Evolutionary conservation across 2,329 filamentous ascomycete genomes (phyloP).

Genomic region (Ophiostoma populinum): DNA sequence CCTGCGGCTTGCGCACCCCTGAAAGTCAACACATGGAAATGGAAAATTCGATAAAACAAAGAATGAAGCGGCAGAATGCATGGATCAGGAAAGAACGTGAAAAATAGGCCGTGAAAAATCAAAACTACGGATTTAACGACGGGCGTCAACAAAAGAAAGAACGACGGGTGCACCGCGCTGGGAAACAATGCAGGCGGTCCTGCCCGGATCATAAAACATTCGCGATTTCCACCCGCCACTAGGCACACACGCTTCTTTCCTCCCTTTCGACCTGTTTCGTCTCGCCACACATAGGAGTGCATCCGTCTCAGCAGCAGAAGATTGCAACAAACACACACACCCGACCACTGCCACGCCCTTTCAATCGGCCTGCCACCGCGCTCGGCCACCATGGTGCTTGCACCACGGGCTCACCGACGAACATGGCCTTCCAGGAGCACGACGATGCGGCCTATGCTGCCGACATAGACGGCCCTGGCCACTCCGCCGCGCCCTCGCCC

Average conservation of each 20-base stretch:
- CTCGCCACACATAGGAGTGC: no score
- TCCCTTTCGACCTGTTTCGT: background rate
- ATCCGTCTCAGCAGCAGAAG: no score
- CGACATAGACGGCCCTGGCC: constrained; percentile 10
- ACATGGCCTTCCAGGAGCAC: constrained; percentile 10
- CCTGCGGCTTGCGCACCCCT: constrained; percentile 8
- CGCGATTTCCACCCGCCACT: no score
- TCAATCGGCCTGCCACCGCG: background rate
- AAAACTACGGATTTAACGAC: background rate
- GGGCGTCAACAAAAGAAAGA: background rate
- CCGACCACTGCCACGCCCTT: no score
- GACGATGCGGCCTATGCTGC: constrained; percentile 14
- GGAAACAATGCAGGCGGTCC: no score
- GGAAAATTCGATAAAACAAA: background rate
- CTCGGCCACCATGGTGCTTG: constrained; percentile 4
- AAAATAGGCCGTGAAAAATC: constrained; percentile 1
- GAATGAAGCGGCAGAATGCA: constrained; percentile 1
- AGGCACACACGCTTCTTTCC: background rate
- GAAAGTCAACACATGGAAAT: constrained; percentile 9
- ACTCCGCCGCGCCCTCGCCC: constrained; percentile 1
- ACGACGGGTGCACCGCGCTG: no score
- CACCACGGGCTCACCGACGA: constrained; percentile 3
- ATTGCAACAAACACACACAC: background rate
- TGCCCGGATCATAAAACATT: no score
- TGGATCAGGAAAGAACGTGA: constrained; percentile 5